These are phyloP conservation scores for Phyllosticta citrichinensis DNA, from an alignment of 2,329 filamentous ascomycete species.

Conservation along the genomic window DNA sequence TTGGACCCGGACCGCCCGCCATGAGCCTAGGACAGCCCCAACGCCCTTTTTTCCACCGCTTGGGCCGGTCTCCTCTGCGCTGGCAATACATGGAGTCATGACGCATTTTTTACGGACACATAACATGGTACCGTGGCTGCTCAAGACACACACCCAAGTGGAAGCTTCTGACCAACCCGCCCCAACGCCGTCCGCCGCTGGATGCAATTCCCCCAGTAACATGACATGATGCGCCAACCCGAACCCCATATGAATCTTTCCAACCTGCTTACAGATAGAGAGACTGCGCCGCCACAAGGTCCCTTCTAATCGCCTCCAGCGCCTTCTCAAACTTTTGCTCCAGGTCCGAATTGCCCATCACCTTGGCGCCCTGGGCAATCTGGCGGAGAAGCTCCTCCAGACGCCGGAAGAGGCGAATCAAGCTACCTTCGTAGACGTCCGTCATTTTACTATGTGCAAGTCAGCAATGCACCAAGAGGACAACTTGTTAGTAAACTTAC, in stretches of 20 bases:
- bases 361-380: constrained; percentile 90
- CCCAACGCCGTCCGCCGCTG: constrained; percentile 2
- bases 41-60: neutral
- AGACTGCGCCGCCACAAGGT: constrained; percentile 91
- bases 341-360: constrained; percentile 95
- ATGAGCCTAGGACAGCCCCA: neutral
- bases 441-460: constrained; percentile 76
- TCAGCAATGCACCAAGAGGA: constrained; percentile 1
- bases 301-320: constrained; percentile 74
- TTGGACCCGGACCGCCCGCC: constrained; percentile 1
- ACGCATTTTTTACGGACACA: too few species aligned
- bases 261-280: constrained; percentile 55
- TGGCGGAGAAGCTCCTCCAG: constrained; percentile 89
- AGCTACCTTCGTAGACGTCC: constrained; percentile 89
- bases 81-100: neutral
- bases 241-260: neutral
- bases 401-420: constrained; percentile 92
- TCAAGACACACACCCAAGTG: too few species aligned
- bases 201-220: constrained; percentile 2
- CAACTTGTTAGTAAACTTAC: constrained; percentile 47
- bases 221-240: neutral
- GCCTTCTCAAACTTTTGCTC: constrained; percentile 85
- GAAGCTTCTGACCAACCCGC: neutral
- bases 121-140: too few species aligned
- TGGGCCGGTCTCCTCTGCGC: neutral